These are phyloP conservation scores for Catunica adiposa DNA, from an alignment of 2,329 filamentous ascomycete genomes.

Conservation along the genomic window DNA sequence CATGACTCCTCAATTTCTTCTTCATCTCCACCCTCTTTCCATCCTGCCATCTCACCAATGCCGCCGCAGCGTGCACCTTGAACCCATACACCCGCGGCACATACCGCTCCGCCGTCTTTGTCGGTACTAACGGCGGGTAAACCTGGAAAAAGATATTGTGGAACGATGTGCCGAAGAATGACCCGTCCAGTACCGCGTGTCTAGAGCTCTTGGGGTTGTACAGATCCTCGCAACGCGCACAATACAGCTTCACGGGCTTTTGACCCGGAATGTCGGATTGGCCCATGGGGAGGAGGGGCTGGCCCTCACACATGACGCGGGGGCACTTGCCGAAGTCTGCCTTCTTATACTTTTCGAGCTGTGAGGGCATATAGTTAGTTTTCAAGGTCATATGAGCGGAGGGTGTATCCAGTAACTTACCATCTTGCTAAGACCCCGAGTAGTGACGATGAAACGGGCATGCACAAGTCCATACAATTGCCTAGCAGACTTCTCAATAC, in stretches of 20 bases:
- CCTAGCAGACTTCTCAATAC: slow-evolving; percentile 90
- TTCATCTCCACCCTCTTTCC: slow-evolving; percentile 68
- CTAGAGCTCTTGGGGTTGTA: slow-evolving; percentile 98
- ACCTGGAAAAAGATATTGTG: slow-evolving; percentile 99
- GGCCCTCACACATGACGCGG: slow-evolving; percentile 82
- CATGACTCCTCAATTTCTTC: slow-evolving; percentile 44
- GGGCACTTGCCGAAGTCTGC: slow-evolving; percentile 96
- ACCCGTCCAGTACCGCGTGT: slow-evolving; percentile 87
- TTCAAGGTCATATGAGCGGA: neutral
- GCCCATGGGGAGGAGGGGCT: slow-evolving; percentile 88
- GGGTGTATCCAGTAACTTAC: slow-evolving; percentile 31
- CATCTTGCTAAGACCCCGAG: slow-evolving; percentile 88
- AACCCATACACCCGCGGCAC: slow-evolving; percentile 87
- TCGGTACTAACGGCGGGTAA: slow-evolving; percentile 74
- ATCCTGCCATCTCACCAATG: slow-evolving; percentile 83
- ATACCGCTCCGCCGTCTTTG: slow-evolving; percentile 74
- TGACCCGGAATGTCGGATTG: slow-evolving; percentile 75
- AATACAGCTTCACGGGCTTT: slow-evolving; percentile 93
- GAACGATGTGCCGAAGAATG: slow-evolving; percentile 96
- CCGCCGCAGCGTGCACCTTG: slow-evolving; percentile 78
- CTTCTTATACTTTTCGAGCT: slow-evolving; percentile 99
- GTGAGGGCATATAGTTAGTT: slow-evolving; percentile 9
- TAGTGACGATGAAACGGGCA: slow-evolving; percentile 92
- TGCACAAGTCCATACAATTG: slow-evolving; percentile 94
- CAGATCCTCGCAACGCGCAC: slow-evolving; percentile 88